A percentile compares a stretch with the other conserved stretches of the same genome.
phyloP scores from a whole-genome alignment of 148 eudicot genomes.

The Tetragonia tetragonoides region DNA sequence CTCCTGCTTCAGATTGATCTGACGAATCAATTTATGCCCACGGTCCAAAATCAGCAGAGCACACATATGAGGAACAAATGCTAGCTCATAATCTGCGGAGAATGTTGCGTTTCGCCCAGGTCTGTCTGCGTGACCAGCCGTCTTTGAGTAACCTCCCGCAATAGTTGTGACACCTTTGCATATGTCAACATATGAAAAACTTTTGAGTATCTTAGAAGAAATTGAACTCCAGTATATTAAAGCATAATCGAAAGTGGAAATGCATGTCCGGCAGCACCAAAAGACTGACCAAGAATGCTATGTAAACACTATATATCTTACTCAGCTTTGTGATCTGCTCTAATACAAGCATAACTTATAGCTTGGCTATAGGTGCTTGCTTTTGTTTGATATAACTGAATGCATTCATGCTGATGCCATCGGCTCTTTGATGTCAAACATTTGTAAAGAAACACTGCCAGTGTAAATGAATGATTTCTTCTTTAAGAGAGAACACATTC shows the following conservation, averaged over 20 bases:
- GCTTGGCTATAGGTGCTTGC: no score
- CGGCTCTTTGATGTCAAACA: not conserved
- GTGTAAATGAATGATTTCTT: no score
- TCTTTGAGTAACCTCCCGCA: slow-evolving; percentile 56
- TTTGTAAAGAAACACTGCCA: not conserved
- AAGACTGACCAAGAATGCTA: not conserved
- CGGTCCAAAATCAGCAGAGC: slow-evolving; percentile 66
- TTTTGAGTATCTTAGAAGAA: not conserved
- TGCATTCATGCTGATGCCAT: not conserved
- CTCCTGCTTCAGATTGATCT: slow-evolving; percentile 55
- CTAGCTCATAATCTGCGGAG: slow-evolving; percentile 52
- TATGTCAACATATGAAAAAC: slow-evolving; percentile 10
- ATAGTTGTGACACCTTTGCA: slow-evolving; percentile 61
- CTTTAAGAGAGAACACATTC: no score
- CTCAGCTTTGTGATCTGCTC: not conserved
- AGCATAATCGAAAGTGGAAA: not conserved
- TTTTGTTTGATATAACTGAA: not conserved
- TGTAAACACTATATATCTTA: not conserved
- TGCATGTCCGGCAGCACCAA: not conserved
- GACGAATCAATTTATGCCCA: slow-evolving; percentile 64
- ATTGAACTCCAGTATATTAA: not conserved
- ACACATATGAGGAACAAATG: slow-evolving; percentile 59
- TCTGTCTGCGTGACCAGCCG: slow-evolving; percentile 53
- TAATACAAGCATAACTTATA: not conserved
- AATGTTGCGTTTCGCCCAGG: slow-evolving; percentile 65